Base-by-base conservation (phyloP, 2,329 filamentous ascomycete genomes). In the Microdochium nivale region DNA sequence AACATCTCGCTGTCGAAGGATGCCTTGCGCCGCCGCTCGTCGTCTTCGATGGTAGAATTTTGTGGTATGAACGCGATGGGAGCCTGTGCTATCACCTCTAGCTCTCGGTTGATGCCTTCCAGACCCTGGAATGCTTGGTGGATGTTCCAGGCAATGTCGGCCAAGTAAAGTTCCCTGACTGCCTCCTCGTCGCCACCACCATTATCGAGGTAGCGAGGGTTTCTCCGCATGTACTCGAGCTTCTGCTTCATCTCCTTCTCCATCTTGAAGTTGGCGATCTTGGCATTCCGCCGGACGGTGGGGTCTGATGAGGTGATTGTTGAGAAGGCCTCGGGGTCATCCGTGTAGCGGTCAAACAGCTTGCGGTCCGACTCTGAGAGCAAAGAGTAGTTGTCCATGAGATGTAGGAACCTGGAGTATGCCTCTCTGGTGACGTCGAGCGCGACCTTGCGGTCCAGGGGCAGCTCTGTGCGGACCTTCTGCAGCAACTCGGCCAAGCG, bases 221-320 rank as follows among this genome's bases (percentile, higher is more conserved):
- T 70, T 33, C 63, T 63, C 50, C 70, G 67, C 59, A 77, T 67
- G 35, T 64, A 66, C 67, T 90, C 88, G n/a, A 97, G 75, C 66
- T 87, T 91, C 58, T 83, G 78, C 68, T 89, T 90, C 54, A 99
- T 70, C 55, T 87, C 83, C 67, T 94, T 96, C 67, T 97, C 94
- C 49, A 88, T 81, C 60, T 82, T 84, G 70, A 90, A 96, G 54
- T 87, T 83, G 46, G 83, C 79, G 59, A 99, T 95, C 70, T 97
- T 99, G 47, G 84, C 82, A 52, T 91, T 85, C 58, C 94, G 79
- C 55, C 86, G 80, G 27, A 83, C 80, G 21, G 84, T 80, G 3
- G 88, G 80, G 60, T 80, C 77, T 33, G 59, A 60, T 35, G 78
- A 78, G 19, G 83, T 79, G 19, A 87, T 82, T 2, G 88, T 84